A percentile compares a stretch with the other conserved stretches of the same genome.
Evolutionary conservation across 1,284 basidiomycete genomes (phyloP).

Genomic region (Albatrellus sp.): DNA sequence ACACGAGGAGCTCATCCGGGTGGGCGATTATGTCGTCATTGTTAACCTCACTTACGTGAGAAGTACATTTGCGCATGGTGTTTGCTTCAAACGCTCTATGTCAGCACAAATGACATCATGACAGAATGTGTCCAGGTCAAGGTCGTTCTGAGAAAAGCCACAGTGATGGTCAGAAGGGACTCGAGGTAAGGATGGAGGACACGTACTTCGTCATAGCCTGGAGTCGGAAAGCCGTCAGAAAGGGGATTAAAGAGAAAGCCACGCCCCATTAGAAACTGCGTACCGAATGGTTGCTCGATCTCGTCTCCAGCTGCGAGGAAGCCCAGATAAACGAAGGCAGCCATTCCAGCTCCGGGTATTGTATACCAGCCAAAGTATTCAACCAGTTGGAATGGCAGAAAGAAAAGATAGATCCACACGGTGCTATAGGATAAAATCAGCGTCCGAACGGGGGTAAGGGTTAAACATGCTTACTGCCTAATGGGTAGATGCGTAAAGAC

Average conservation of each 20-base stretch:
- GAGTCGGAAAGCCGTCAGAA: background rate
- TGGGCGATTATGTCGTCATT: too few relatives aligned
- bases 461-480: background rate
- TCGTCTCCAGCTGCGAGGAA: constrained; percentile 56
- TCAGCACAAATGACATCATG: constrained; percentile 37
- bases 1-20: too few relatives aligned
- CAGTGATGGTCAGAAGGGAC: background rate
- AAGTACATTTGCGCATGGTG: constrained; percentile 35
- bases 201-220: constrained; percentile 45
- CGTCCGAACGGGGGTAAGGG: constrained; percentile 14
- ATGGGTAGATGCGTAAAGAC: background rate
- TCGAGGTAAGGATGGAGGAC: background rate
- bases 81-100: constrained; percentile 33
- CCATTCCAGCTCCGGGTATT: constrained; percentile 45
- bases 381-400: constrained; percentile 56
- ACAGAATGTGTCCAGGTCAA: constrained; percentile 52
- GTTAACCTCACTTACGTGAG: too few relatives aligned
- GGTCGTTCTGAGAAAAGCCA: constrained; percentile 35
- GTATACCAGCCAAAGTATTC: constrained; percentile 44
- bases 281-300: constrained; percentile 59
- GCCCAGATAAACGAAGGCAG: constrained; percentile 55
- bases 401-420: constrained; percentile 58
- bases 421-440: constrained; percentile 30
- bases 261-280: constrained; percentile 9
- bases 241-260: background rate